These are phyloP conservation scores for Scenedesmus sp. DNA, from an alignment of 163 green algal species.

Conservation along the genomic window DNA sequence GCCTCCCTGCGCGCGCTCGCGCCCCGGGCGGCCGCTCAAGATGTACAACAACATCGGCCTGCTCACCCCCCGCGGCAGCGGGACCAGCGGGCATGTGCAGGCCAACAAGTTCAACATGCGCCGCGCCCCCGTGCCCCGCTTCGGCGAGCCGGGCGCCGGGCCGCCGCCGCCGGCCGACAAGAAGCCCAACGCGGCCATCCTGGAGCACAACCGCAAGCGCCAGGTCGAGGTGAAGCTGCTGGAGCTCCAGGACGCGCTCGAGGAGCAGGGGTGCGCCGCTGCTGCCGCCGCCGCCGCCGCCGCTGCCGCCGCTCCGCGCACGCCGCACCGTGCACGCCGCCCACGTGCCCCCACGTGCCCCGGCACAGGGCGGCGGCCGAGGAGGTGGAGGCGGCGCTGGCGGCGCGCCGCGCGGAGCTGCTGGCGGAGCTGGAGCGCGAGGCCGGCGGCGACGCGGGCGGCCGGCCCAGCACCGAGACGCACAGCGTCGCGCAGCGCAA, in stretches of 20 bases:
- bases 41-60: conserved; percentile 79
- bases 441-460: not conserved
- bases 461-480: conserved; percentile 34
- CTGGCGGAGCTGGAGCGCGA: conserved; percentile 21
- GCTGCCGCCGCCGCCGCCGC: not conserved
- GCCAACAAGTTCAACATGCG: conserved; percentile 95
- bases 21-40: not conserved
- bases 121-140: conserved; percentile 45
- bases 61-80: conserved; percentile 85
- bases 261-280: conserved; percentile 60
- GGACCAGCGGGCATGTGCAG: conserved; percentile 96
- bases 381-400: conserved; percentile 25
- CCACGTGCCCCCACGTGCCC: too few relatives aligned
- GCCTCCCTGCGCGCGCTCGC: not conserved
- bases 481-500: conserved; percentile 42
- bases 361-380: conserved; percentile 22
- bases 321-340: not conserved
- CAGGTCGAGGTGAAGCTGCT: conserved; percentile 93
- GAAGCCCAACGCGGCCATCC: conserved; percentile 87
- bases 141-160: conserved; percentile 12
- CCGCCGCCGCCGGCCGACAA: conserved; percentile 44
- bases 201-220: conserved; percentile 94
- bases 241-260: conserved; percentile 78
- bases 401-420: conserved; percentile 20
- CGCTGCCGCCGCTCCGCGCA: not conserved